Evolutionary conservation across 257 asterid genomes (phyloP), one percentile per base, ranked within the genome.

Genomic region (Nicotiana knightiana): DNA sequence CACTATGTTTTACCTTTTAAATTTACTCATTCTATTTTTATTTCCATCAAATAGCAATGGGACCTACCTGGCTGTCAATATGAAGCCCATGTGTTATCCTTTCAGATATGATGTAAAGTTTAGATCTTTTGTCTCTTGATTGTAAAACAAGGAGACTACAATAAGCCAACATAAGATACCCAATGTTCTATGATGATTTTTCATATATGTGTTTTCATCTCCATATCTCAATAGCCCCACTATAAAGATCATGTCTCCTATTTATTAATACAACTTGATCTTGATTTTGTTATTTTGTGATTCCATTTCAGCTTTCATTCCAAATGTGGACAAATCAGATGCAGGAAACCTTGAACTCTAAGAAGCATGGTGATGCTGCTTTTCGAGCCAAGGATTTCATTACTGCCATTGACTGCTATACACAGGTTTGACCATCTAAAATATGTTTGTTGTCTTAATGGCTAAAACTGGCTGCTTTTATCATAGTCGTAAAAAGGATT

Each of bases 281-380:
- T 61, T 33, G 37, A 58, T 75, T 9, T 73, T 58, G 33, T 30
- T 26, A 62, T 54, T 71, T 48, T 71, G 28, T 80, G 63, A 75
- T 51, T 78, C 63, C 21, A 61, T 63, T 90, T 87, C 97, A 96
- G 99, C 94, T 96, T 62, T 96, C 99, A 57, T 96, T 96, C 85
- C 99, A 96, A 81, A 82, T 96, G 95, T 96, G 99, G 99, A 96
- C 98, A 57, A 91, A 91, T 82, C 98, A 94, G 90, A 93, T 96
- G 98, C 98, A 94, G 90, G 98, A 93, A 81, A 90, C 95, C 35
- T 85, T 96, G 90, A 90, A 89, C 79, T 94, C 93, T 30, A 96
- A 96, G 92, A 94, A 91, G 90, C 96, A 92, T 62, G 99, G 99
- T 1, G 99, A 96, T 83, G 94, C 93, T 57, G 97, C 99, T 68